Evolutionary conservation across 202 grass and related monocot species (phyloP), one percentile per base, ranked within the genome.

Genomic region (Carex sylvatica): DNA sequence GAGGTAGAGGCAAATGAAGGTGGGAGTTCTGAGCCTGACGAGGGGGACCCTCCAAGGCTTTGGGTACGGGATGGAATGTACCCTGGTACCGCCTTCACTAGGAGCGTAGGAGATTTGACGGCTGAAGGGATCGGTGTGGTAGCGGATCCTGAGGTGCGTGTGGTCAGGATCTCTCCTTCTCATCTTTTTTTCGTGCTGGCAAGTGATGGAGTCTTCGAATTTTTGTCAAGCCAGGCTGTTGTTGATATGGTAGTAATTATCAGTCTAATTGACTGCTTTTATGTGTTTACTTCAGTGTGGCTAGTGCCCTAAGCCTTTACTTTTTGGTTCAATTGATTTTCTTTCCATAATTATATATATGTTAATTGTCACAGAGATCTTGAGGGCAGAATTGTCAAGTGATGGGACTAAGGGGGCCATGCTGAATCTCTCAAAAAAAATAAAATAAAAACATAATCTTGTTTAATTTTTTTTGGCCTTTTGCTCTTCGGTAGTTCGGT

Each of bases 171-270:
- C 59, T 87, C 91, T 23, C 87, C 88, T 35, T 63, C 86, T 74
- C 89, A 95, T 86, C 78, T 85, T 0, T 95, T 98, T 81, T 93
- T 93, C 49, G 89, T 95, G 16, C 82, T 98, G 0, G 95, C 95
- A 0, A 98, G 91, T 77, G 95, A 98, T 83, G 95, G 95, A 31
- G 94, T 97, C 15, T 97, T 97, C 52, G 94, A 97, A 62, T 97
- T 97, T 65, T 90, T 97, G 85, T 91, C 95, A 22, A 98, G 81
- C 80, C 95, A 98, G 84, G 84, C 90, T 73, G 92, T 98, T 63
- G 88, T 98, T 59, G 95, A 98, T 56, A 98, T 93, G 92, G 95
- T 98, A 72, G 55, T 30, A 31, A 8, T 80, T 59, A 65, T 9
- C 30, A 52, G 65, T 77, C 73, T 35, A 35, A 76, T 56, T 58